Base-by-base conservation (phyloP, 2,329 filamentous ascomycete species). In the Graphium sp. region DNA sequence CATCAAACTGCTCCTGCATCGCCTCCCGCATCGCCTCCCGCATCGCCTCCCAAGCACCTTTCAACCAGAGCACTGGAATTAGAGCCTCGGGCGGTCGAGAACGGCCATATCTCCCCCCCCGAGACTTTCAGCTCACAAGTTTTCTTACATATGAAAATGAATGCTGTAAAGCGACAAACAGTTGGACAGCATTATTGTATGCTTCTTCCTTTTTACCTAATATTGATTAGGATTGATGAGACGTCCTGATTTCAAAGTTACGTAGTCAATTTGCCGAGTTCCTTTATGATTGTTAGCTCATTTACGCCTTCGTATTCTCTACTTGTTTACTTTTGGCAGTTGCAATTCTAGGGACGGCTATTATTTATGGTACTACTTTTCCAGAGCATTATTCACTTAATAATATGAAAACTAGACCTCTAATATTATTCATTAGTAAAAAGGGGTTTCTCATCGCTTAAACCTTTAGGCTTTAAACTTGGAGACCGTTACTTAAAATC, bases 141-240 rank as follows among this genome's bases (percentile, higher is more conserved):
- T n/a, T n/a, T n/a, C n/a, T n/a, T n/a, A n/a, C n/a, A n/a, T n/a
- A n/a, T n/a, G n/a, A n/a, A n/a, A n/a, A n/a, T n/a, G n/a, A n/a
- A n/a, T n/a, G n/a, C n/a, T n/a, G n/a, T n/a, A n/a, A n/a, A n/a
- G n/a, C n/a, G n/a, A n/a, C n/a, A 22, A 22, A 22, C 20, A 22
- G 20, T 22, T n/a, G 20, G 8, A n/a, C 20, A 22, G n/a, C 20
- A 22, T 22, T n/a, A 22, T 22, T 22, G 8, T 22, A 22, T n/a
- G 20, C 20, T 22, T 22, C 20, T 22, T 22, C 20, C 20, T 22
- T 22, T 22, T 22, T 22, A 22, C 20, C n/a, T n/a, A n/a, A 22
- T 22, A 22, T 22, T 22, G n/a, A n/a, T 22, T 22, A 8, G 8
- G 20, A n/a, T n/a, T n/a, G n/a, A n/a, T n/a, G n/a, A n/a, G n/a